Base-by-base conservation (phyloP, 2,329 filamentous ascomycete genomes). In the Aureobasidium sp. region DNA sequence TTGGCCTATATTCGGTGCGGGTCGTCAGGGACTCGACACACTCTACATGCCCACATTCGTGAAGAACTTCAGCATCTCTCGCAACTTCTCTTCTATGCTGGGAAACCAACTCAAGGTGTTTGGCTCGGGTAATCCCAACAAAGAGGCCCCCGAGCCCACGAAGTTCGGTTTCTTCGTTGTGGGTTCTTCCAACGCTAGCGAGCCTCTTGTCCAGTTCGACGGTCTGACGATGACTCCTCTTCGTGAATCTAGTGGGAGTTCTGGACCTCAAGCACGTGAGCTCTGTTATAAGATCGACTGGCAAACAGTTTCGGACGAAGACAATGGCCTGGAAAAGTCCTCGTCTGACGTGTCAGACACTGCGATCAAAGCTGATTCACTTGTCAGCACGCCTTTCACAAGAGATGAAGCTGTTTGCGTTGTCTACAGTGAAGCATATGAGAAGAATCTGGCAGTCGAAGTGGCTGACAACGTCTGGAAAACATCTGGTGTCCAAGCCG, bases 61-160 rank as follows among this genome's bases (percentile, higher is more conserved):
- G 13, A 54, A 54, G 50, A 54, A 42, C 27, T 54, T 54, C 50
- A 54, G 50, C 50, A 54, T 54, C 7, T 54, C 50, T 11, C 21
- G 37, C 11, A 54, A 54, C 4, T 54, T 54, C 21, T 54, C 50
- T n/a, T 25, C 50, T 6, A 27, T 14, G 14, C 50, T 34, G 10
- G 50, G 27, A 3, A 21, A 10, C 21, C 36, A 11, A 13, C 50
- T 54, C 14, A 25, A 54, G 50, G 50, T 54, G 25, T 54, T 41
- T 42, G 50, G 50, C 36, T 54, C 50, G 21, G 50, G 50, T 5
- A 21, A 16, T 14, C 50, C 50, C 5, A 54, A 54, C 27, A 42
- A 11, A 41, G 37, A 42, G 14, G 37, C 36, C 5, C 50, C 50
- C 21, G 50, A 54, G 50, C 50, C 50, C 16, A 54, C 50, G 11